Conservation (phyloP, 2,329 filamentous ascomycete genomes). For the Monilinia vaccinii-corymbosi region DNA sequence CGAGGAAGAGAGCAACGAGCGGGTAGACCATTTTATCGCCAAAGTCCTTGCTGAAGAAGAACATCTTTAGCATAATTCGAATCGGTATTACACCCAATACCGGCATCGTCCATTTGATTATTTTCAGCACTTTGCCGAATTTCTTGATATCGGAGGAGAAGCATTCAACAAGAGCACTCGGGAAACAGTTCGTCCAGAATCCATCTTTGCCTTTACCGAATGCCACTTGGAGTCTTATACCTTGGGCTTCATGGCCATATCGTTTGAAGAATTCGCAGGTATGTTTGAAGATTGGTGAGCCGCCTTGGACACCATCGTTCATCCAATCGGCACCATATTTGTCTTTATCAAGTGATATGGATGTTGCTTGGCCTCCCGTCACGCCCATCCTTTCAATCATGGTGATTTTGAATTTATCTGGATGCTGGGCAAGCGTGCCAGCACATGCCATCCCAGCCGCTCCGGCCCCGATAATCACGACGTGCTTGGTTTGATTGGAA, state of each 20-base stretch:
- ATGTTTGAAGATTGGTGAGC: conserved; percentile 52
- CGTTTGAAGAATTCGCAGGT: conserved; percentile 55
- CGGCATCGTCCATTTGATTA: conserved; percentile 51
- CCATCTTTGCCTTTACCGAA: conserved; percentile 48
- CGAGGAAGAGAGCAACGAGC: conserved; percentile 63
- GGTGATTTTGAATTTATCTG: conserved; percentile 56
- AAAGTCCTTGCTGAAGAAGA: conserved; percentile 61
- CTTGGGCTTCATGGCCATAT: conserved; percentile 46
- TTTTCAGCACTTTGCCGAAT: conserved; percentile 33
- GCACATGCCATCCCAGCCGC: conserved; percentile 56
- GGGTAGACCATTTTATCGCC: conserved; percentile 62
- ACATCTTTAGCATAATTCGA: conserved; percentile 55
- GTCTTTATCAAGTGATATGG: conserved; percentile 46
- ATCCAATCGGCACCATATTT: conserved; percentile 51
- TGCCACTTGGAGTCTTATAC: conserved; percentile 52
- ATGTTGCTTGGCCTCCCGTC: conserved; percentile 52
- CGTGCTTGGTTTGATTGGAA: conserved; percentile 33
- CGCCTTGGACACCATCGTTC: conserved; percentile 56
- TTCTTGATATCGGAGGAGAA: conserved; percentile 47
- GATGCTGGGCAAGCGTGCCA: conserved; percentile 55
- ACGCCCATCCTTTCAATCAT: conserved; percentile 50
- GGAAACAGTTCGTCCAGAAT: conserved; percentile 62
- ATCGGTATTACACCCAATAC: conserved; percentile 53
- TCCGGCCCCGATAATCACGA: conserved; percentile 53
- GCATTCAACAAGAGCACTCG: conserved; percentile 46